Conservation (phyloP, 352 stramenopile genomes). For the Phytophthora syringae region DNA sequence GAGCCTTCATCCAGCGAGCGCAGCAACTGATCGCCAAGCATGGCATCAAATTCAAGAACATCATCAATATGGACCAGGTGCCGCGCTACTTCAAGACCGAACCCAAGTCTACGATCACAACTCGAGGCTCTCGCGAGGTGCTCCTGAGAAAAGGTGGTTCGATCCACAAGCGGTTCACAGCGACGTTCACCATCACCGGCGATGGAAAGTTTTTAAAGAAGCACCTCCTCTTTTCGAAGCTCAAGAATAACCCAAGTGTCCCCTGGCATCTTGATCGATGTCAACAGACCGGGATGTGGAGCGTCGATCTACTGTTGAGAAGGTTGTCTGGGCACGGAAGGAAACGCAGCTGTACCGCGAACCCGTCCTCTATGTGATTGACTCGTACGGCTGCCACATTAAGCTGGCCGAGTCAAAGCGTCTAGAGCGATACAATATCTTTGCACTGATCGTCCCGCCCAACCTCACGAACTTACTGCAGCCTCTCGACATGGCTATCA, state of each 20-base stretch:
- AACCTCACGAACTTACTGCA: slow-evolving; percentile 22
- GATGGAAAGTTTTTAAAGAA: not conserved
- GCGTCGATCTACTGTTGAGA: slow-evolving; percentile 1
- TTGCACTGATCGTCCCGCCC: slow-evolving; percentile 1
- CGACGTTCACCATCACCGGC: not conserved
- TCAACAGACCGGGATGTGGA: slow-evolving; percentile 9
- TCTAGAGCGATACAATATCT: slow-evolving; percentile 12
- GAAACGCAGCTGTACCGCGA: slow-evolving; percentile 16
- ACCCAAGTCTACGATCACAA: slow-evolving; percentile 12
- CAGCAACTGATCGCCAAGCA: slow-evolving; percentile 4
- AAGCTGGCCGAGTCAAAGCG: slow-evolving; percentile 12
- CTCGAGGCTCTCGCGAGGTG: not conserved
- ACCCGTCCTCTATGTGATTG: slow-evolving; percentile 8
- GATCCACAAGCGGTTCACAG: slow-evolving; percentile 5
- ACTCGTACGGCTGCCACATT: slow-evolving; percentile 13
- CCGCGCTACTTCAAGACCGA: slow-evolving; percentile 12
- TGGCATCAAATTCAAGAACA: not conserved
- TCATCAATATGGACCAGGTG: not conserved
- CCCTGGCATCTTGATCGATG: slow-evolving; percentile 10
- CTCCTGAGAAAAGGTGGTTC: slow-evolving; percentile 2
- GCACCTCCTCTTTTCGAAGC: slow-evolving; percentile 3
- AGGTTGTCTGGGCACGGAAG: not conserved
- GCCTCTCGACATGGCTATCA: slow-evolving; percentile 5
- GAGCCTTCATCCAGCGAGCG: slow-evolving; percentile 2
- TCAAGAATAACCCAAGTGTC: slow-evolving; percentile 11